phyloP scores from a whole-genome alignment of 192 early-diverging fungal genomes.

The Umbelopsis sp. region DNA sequence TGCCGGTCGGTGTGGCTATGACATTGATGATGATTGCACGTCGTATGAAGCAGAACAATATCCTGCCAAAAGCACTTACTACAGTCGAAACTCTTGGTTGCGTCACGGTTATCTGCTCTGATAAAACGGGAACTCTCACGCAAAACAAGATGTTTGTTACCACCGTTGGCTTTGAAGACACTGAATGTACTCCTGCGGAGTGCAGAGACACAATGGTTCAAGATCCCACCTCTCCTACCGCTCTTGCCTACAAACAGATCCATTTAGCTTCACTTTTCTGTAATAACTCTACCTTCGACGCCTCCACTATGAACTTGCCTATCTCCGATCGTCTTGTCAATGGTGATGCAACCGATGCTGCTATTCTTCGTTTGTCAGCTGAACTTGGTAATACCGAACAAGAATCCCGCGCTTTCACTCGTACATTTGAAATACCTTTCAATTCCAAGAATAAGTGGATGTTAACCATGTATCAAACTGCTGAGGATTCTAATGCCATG shows the following conservation, averaged over 20 bases:
- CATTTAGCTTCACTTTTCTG: slow-evolving; percentile 59
- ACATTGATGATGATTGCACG: slow-evolving; percentile 72
- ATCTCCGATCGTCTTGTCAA: slow-evolving; percentile 57
- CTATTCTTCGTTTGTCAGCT: slow-evolving; percentile 71
- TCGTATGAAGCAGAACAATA: slow-evolving; percentile 63
- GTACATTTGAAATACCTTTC: slow-evolving; percentile 61
- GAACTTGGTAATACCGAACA: slow-evolving; percentile 27
- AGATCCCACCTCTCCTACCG: background rate
- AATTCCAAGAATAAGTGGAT: slow-evolving; percentile 76
- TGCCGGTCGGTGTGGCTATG: slow-evolving; percentile 76
- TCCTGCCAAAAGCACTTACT: slow-evolving; percentile 78
- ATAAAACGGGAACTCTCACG: slow-evolving; percentile 91
- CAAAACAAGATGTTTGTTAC: slow-evolving; percentile 68
- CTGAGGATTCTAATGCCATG: slow-evolving; percentile 36
- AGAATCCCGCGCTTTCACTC: slow-evolving; percentile 27
- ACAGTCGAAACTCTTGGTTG: slow-evolving; percentile 86
- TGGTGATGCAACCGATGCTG: slow-evolving; percentile 87
- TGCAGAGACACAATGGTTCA: slow-evolving; percentile 22
- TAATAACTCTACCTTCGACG: slow-evolving; percentile 62
- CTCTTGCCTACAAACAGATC: slow-evolving; percentile 27
- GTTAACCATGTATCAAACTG: slow-evolving; percentile 45
- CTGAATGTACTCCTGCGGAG: slow-evolving; percentile 33
- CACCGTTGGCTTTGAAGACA: slow-evolving; percentile 45
- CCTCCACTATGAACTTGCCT: slow-evolving; percentile 44
- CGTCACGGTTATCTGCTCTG: slow-evolving; percentile 68